Percentiles rank a stretch among this genome's conserved stretches.
Conservation (phyloP, 352 stramenopile species). For the Achlya hypogyna region DNA sequence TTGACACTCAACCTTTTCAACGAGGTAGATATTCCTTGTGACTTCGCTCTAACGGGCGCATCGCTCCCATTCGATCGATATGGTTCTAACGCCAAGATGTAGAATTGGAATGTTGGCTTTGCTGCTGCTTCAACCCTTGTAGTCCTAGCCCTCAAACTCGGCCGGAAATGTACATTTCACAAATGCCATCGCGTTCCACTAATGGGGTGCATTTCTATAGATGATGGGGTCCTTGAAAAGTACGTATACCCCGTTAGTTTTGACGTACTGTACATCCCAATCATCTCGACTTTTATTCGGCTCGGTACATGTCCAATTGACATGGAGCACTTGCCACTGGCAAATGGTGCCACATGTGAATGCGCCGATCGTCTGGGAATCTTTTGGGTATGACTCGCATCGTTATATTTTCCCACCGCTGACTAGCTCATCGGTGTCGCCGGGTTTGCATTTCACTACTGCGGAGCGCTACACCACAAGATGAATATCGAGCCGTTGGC, state of each 20-base stretch:
- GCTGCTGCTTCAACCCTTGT: too few species aligned
- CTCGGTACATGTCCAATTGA: constrained; percentile 9
- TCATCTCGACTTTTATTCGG: background rate
- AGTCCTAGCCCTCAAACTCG: too few species aligned
- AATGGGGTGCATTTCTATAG: too few species aligned
- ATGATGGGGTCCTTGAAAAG: background rate
- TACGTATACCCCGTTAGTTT: constrained; percentile 9
- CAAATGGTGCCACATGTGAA: background rate
- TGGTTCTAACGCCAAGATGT: too few species aligned
- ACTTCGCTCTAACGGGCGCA: too few species aligned
- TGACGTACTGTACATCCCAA: constrained; percentile 17
- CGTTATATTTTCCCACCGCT: background rate
- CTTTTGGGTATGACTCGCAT: constrained; percentile 12
- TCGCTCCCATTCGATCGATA: too few species aligned
- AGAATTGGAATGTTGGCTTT: too few species aligned
- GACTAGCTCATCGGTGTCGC: constrained; percentile 2
- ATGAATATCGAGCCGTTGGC: constrained; percentile 16
- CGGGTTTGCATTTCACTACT: constrained; percentile 6
- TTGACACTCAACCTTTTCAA: too few species aligned
- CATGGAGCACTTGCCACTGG: constrained; percentile 5
- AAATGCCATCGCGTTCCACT: too few species aligned
- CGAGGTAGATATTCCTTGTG: too few species aligned
- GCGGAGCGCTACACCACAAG: constrained; percentile 16
- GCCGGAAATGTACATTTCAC: too few species aligned
- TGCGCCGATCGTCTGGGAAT: constrained; percentile 1